Base-by-base conservation (phyloP, 78 protist genomes). In the Paulinella micropora region DNA sequence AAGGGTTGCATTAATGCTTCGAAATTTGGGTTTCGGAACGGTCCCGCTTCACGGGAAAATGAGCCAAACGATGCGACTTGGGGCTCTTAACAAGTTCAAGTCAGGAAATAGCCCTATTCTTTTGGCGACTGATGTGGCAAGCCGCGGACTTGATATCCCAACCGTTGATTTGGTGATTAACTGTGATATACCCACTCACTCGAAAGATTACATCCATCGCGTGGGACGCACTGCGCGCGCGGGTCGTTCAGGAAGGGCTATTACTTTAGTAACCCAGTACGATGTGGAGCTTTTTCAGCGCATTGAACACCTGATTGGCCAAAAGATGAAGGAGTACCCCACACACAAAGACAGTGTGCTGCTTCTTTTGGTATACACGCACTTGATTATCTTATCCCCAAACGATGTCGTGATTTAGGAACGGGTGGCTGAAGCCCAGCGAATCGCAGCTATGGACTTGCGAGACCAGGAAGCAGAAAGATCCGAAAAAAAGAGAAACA, bases 201-300 rank as follows among this genome's bases (percentile, higher is more conserved):
- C 93, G 32, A 85, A 94, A 67, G 93, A 94, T 86, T 98, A 98
- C 93, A 91, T 98, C 35, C 99, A 98, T 85, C 89, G 99, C 26
- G 97, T 96, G 26, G 99, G 99, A 34, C 41, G 98, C 28, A 97
- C 98, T 1, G 98, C 99, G 38, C 92, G 99, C 1, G 98, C 98
- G 0, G 99, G 99, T 3, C 90, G 95, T 0, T 3, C 93, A 0
- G 99, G 99, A 2, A 79, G 73, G 79, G 93, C 98, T 0, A 41
- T 97, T 83, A 94, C 96, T 9, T 0, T 97, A 1, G 98, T 97
- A 26, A 96, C 97, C 23, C 99, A 98, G 94, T 86, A 93, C 37
- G 98, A 96, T 39, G 96, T 97, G 2, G 97, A 96, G 93, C 82
- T 91, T 77, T 94, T 93, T 67, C 98, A 96, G 88, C 35, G 96